phyloP scores from a whole-genome alignment of 2,329 filamentous ascomycete genomes.

The Madurella mycetomatis region DNA sequence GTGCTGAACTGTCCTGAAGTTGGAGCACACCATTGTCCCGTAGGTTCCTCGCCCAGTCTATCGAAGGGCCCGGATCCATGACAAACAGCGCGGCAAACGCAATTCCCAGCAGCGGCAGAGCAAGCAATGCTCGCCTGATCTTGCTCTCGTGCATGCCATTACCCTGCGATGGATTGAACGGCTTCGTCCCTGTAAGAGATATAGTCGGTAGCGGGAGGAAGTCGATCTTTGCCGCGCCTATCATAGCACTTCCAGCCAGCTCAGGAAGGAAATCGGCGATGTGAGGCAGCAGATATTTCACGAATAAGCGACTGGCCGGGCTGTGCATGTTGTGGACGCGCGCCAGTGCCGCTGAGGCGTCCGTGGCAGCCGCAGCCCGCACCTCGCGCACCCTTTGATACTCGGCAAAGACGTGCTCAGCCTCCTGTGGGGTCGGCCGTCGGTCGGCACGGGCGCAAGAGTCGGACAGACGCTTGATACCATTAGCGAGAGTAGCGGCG shows the following conservation, averaged over 20 bases:
- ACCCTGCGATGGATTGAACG: slow-evolving; percentile 20
- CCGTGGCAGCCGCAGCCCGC: slow-evolving; percentile 4
- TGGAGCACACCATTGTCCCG: slow-evolving; percentile 3
- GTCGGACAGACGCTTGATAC: slow-evolving; percentile 15
- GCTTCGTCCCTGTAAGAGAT: slow-evolving; percentile 13
- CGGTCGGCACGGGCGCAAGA: not conserved
- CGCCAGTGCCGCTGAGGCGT: slow-evolving; percentile 3
- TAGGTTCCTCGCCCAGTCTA: not conserved
- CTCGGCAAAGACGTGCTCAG: slow-evolving; percentile 9
- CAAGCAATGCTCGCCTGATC: slow-evolving; percentile 12
- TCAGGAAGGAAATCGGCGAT: slow-evolving; percentile 12
- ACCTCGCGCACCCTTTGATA: slow-evolving; percentile 13
- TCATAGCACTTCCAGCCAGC: slow-evolving; percentile 2
- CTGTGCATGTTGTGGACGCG: slow-evolving; percentile 9
- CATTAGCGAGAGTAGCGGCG: slow-evolving; percentile 18
- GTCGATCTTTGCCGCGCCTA: slow-evolving; percentile 14
- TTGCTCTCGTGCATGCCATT: slow-evolving; percentile 16
- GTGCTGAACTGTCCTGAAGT: not conserved
- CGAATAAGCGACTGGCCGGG: not conserved
- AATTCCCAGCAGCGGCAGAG: slow-evolving; percentile 11
- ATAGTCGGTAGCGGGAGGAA: slow-evolving; percentile 17
- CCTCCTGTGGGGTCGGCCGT: not conserved
- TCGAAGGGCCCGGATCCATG: slow-evolving; percentile 6
- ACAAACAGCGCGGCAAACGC: slow-evolving; percentile 1
- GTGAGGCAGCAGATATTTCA: slow-evolving; percentile 5